Conservation (phyloP, 805 yeast genomes). For the Kodamaea kaohsiungensis region DNA sequence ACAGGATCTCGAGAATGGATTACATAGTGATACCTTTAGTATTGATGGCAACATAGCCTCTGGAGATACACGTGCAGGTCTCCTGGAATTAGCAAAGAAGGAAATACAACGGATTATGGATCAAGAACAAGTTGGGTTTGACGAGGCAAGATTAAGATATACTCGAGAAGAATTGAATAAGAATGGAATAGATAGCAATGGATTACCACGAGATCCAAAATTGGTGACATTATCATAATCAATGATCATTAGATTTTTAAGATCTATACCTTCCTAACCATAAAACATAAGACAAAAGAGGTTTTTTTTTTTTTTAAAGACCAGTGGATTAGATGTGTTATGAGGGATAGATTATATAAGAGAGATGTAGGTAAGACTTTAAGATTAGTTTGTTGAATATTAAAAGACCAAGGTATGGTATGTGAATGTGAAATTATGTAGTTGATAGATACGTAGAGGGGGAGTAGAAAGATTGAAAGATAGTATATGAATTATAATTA, state of each 20-base stretch:
- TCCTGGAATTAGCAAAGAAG: constrained; percentile 54
- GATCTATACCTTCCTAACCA: background rate
- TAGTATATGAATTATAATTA: too few relatives aligned
- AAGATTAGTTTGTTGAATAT: too few relatives aligned
- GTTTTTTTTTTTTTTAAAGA: background rate
- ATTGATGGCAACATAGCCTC: constrained; percentile 39
- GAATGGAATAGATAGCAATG: constrained; percentile 18
- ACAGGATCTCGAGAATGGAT: constrained; percentile 54
- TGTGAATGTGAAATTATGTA: too few relatives aligned
- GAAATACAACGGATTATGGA: constrained; percentile 58
- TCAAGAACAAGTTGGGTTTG: constrained; percentile 51
- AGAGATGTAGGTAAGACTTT: too few relatives aligned
- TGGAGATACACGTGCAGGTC: constrained; percentile 63
- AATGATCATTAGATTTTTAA: background rate
- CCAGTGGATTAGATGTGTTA: too few relatives aligned
- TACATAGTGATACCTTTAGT: constrained; percentile 61
- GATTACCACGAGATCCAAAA: constrained; percentile 21
- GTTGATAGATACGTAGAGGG: too few relatives aligned
- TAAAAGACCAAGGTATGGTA: too few relatives aligned
- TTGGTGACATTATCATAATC: constrained; percentile 18
- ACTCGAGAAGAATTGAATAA: constrained; percentile 44
- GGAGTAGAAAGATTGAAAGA: too few relatives aligned
- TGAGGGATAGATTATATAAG: too few relatives aligned
- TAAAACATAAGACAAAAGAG: too few relatives aligned
- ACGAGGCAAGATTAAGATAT: constrained; percentile 64